Percentiles rank a stretch among this genome's conserved stretches.
Conservation (phyloP, 495 filamentous ascomycete species). For the Choiromyces venosus region DNA sequence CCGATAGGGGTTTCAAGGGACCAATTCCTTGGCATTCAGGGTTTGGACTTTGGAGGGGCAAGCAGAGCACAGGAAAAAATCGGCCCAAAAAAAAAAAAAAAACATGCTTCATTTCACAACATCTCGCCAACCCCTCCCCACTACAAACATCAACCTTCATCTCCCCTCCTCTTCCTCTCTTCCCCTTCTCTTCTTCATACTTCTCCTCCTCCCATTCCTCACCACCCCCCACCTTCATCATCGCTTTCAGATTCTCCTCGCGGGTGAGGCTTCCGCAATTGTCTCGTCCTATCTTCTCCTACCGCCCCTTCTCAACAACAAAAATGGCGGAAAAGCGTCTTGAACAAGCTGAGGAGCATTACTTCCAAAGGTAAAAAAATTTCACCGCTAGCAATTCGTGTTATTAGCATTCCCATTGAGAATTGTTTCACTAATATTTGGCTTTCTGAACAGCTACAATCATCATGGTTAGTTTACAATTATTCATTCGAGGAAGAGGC, state of each 20-base stretch:
- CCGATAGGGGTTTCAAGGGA: background rate
- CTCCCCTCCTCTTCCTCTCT: conserved; percentile 14
- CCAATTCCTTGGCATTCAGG: background rate
- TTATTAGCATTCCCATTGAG: background rate
- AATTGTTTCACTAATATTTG: conserved; percentile 14
- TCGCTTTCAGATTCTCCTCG: conserved; percentile 5
- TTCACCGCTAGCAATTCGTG: background rate
- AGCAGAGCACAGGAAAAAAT: conserved; percentile 16
- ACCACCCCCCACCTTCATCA: conserved; percentile 3
- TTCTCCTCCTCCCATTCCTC: conserved; percentile 6
- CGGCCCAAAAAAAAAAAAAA: conserved; percentile 26
- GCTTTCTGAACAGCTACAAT: conserved; percentile 33
- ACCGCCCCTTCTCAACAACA: background rate
- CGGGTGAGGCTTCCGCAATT: background rate
- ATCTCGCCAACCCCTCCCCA: conserved; percentile 14
- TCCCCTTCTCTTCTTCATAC: conserved; percentile 6
- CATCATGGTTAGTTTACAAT: conserved; percentile 41
- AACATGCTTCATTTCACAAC: conserved; percentile 18
- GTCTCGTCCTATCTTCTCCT: background rate
- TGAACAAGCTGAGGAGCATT: conserved; percentile 42
- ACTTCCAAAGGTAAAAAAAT: conserved; percentile 41
- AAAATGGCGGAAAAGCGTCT: conserved; percentile 31
- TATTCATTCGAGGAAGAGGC: conserved; percentile 10
- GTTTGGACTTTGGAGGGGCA: conserved; percentile 3
- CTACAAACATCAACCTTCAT: conserved; percentile 7